These are phyloP conservation scores for Trichopus zeylanicus DNA, from an alignment of 116 monocot species.

Conservation along the genomic window DNA sequence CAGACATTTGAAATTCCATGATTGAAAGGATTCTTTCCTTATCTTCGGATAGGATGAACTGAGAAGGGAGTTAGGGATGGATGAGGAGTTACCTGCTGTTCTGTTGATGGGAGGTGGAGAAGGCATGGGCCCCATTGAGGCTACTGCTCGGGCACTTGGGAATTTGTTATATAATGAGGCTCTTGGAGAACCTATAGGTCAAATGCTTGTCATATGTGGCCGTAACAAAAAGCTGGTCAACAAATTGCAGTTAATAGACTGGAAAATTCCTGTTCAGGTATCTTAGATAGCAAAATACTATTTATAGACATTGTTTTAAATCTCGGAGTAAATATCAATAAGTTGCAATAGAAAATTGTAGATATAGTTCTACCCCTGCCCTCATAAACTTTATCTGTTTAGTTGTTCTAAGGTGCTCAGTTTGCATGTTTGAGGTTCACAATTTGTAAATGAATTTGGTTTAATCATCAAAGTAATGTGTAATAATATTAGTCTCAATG, in stretches of 20 bases:
- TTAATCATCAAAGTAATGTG: neutral
- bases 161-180: slow-evolving; percentile 60
- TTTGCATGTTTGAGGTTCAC: neutral
- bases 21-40: neutral
- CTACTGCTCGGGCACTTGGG: slow-evolving; percentile 83
- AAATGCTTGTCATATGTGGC: slow-evolving; percentile 86
- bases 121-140: slow-evolving; percentile 99
- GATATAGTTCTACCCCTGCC: too few relatives aligned
- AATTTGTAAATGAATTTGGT: neutral
- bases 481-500: too few relatives aligned
- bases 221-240: slow-evolving; percentile 80
- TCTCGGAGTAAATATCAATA: neutral
- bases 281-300: neutral
- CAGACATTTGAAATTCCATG: neutral
- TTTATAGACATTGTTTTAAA: neutral
- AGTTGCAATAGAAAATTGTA: too few relatives aligned
- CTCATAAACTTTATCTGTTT: neutral
- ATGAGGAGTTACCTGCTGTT: slow-evolving; percentile 86
- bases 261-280: slow-evolving; percentile 97
- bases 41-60: slow-evolving; percentile 44
- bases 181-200: slow-evolving; percentile 67
- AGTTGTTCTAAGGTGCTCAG: neutral
- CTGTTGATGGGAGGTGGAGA: slow-evolving; percentile 98
- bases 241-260: slow-evolving; percentile 58
- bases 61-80: slow-evolving; percentile 84